These are phyloP conservation scores for Vanderwaltozyma verrucispora DNA, from an alignment of 805 yeast species.

Conservation along the genomic window DNA sequence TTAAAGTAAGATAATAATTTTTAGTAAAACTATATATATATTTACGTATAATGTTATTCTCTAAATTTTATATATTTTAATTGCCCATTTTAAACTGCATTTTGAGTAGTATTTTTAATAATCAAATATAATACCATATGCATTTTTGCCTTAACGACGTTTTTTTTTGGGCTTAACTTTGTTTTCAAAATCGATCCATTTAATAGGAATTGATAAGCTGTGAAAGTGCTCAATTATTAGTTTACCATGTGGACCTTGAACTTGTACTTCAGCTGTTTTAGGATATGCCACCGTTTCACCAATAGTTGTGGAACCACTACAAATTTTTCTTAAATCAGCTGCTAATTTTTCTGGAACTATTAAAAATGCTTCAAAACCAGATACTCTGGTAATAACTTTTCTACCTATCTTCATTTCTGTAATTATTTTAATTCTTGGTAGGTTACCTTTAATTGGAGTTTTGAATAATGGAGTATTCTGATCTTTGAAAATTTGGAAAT, in stretches of 20 bases:
- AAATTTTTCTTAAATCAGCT: conserved; percentile 58
- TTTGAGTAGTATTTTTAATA: too few species aligned
- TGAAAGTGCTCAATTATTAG: conserved; percentile 46
- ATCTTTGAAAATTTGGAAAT: conserved; percentile 36
- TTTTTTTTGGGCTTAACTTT: conserved; percentile 47
- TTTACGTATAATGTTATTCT: too few species aligned
- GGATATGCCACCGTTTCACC: conserved; percentile 46
- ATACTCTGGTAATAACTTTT: conserved; percentile 64
- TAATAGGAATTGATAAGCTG: conserved; percentile 51
- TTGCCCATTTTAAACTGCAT: too few species aligned
- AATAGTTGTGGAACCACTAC: conserved; percentile 83
- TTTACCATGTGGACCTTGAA: conserved; percentile 84
- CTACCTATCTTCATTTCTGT: conserved; percentile 76
- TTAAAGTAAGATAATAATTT: too few species aligned
- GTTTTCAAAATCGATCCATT: conserved; percentile 58
- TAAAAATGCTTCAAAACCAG: conserved; percentile 56
- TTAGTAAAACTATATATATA: too few species aligned
- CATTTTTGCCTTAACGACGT: conserved; percentile 9
- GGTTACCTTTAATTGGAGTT: conserved; percentile 47
- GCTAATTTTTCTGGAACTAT: conserved; percentile 59
- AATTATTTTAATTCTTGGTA: conserved; percentile 55
- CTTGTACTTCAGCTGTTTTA: conserved; percentile 55
- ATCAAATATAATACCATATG: too few species aligned
- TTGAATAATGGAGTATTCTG: conserved; percentile 33
- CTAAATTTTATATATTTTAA: too few species aligned